Percentiles rank a stretch among this genome's conserved stretches.
Conservation (phyloP, 257 asterid genomes). For the Salvia miltiorrhiza region DNA sequence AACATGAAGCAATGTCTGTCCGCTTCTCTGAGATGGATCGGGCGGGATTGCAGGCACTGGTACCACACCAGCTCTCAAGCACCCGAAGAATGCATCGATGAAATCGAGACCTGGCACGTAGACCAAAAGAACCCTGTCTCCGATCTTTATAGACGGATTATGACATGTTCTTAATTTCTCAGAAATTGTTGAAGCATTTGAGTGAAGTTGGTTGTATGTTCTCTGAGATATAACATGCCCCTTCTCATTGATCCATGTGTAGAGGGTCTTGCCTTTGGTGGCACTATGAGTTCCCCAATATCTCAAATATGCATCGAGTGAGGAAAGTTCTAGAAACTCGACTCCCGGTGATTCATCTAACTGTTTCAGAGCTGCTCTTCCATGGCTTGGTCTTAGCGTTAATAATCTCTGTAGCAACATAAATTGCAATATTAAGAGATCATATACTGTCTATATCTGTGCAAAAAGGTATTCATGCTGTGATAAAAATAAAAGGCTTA, state of each 20-base stretch:
- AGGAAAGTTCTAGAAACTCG: conserved; percentile 42
- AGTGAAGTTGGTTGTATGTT: conserved; percentile 44
- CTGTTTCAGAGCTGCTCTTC: conserved; percentile 19
- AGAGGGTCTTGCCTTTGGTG: conserved; percentile 39
- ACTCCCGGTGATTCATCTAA: conserved; percentile 40
- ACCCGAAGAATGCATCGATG: conserved; percentile 66
- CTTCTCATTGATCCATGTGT: conserved; percentile 61
- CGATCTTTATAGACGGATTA: conserved; percentile 37
- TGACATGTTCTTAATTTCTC: conserved; percentile 29
- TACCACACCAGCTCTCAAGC: conserved; percentile 50
- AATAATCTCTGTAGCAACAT: conserved; percentile 35
- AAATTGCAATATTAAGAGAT: neutral
- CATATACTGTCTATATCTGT: neutral
- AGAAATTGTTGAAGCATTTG: conserved; percentile 48
- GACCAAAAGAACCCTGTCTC: conserved; percentile 58
- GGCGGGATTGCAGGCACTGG: conserved; percentile 70
- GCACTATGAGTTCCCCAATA: conserved; percentile 50
- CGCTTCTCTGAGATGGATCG: conserved; percentile 51
- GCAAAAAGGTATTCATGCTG: neutral
- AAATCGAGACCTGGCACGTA: conserved; percentile 65
- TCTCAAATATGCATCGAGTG: conserved; percentile 46
- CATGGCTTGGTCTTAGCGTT: conserved; percentile 32
- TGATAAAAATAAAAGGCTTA: no score
- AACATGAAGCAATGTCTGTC: conserved; percentile 57
- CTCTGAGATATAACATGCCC: conserved; percentile 45